Evolutionary conservation across 805 yeast genomes (phyloP), one percentile per base, ranked within the genome.

Genomic region (Grigorovia jiainica): DNA sequence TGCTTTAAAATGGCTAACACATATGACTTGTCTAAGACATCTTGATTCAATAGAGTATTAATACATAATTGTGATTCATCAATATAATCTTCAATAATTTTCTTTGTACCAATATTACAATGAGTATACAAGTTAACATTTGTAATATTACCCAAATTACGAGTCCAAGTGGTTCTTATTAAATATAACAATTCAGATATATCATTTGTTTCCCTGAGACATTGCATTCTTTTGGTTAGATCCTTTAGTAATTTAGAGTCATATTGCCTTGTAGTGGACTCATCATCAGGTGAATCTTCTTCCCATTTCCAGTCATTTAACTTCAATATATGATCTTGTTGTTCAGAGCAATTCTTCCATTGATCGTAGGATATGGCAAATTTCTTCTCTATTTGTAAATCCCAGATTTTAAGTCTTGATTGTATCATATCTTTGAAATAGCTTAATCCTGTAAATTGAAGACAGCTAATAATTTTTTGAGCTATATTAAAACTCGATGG

Each of bases 91-190:
- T 87, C 95, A 31, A 92, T 85, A 33, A 89, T 66, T 25, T 61
- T 57, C 56, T 90, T 90, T 0, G 97, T 90, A 4, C 98, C 97
- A 13, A 83, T 80, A 53, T 76, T 80, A 3, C 89, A 76, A 57
- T 83, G 85, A 34, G 81, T 66, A 60, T 85, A 92, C 13, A 92
- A 66, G 50, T 78, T 75, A 16, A 79, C 74, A 58, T 87, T 82
- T 1, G 95, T 94, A 69, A 87, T 84, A 50, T 86, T 83, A 1
- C 95, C 97, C 41, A 87, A 61, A 54, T 87, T 85, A 47, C 98
- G 68, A 2, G 76, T 73, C 84, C 95, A 83, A 19, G 83, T 77
- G 0, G 96, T 90, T 45, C 97, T 64, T 3, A 92, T 78, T 11
- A 85, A 64, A 52, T 84, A 87, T 11, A 90, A 60, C 27, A 90